Evolutionary conservation across 768 basidiomycete species (phyloP).

Genomic region (Tulasnella sp.): DNA sequence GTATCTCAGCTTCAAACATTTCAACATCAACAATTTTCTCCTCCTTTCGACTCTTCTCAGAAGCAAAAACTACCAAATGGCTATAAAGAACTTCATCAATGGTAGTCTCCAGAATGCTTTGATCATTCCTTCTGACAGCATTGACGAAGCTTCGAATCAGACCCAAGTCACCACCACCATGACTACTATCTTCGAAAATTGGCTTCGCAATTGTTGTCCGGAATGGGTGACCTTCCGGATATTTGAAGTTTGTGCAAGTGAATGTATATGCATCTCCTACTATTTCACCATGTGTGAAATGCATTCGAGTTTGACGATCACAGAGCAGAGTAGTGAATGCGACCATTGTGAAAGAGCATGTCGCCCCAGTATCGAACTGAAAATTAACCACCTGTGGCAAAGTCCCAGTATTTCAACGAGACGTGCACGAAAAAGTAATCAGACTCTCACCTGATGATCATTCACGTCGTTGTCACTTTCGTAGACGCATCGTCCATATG

Average conservation of each 20-base stretch:
- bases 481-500: constrained; percentile 77
- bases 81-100: constrained; percentile 57
- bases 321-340: constrained; percentile 69
- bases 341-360: constrained; percentile 81
- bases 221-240: constrained; percentile 3
- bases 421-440: too few species aligned
- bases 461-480: constrained; percentile 76
- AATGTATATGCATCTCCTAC: constrained; percentile 70
- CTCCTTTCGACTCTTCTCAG: constrained; percentile 60
- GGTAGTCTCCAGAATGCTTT: constrained; percentile 48
- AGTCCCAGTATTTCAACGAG: neutral
- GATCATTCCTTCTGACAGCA: constrained; percentile 53
- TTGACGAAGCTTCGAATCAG: constrained; percentile 63
- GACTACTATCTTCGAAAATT: constrained; percentile 45
- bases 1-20: constrained; percentile 39
- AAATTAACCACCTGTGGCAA: constrained; percentile 58
- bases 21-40: constrained; percentile 57
- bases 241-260: constrained; percentile 57
- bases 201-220: constrained; percentile 36
- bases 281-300: constrained; percentile 79
- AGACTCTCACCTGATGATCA: constrained; percentile 56
- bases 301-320: constrained; percentile 65
- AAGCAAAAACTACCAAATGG: constrained; percentile 79
- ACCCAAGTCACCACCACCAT: constrained; percentile 74
- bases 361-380: constrained; percentile 68